phyloP scores from a whole-genome alignment of 345 rosid genomes.

The Firmiana major region DNA sequence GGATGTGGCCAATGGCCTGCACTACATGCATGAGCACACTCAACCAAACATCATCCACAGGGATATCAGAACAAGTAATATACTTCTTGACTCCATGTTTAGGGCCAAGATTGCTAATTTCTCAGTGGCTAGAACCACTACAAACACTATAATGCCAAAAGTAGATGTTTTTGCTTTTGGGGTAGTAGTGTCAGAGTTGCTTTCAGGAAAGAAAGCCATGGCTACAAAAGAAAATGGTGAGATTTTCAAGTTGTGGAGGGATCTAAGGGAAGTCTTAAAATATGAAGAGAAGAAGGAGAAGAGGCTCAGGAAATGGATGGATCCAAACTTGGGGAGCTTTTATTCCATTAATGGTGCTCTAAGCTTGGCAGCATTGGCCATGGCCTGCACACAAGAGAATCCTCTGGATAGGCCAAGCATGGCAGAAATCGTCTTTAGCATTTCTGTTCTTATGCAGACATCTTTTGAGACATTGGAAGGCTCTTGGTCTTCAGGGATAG shows the following conservation, averaged over 20 bases:
- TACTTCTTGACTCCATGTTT: slow-evolving; percentile 48
- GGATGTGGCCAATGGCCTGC: slow-evolving; percentile 60
- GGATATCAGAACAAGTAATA: slow-evolving; percentile 47
- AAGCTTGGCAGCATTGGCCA: slow-evolving; percentile 46
- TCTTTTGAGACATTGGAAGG: slow-evolving; percentile 30
- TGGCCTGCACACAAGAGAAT: slow-evolving; percentile 45
- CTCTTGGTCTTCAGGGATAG: slow-evolving; percentile 41
- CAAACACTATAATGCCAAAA: slow-evolving; percentile 34
- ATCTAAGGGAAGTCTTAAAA: slow-evolving; percentile 33
- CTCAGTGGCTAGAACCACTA: slow-evolving; percentile 41
- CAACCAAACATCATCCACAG: slow-evolving; percentile 57
- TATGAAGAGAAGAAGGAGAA: slow-evolving; percentile 35
- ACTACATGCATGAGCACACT: slow-evolving; percentile 60
- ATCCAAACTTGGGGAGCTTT: slow-evolving; percentile 44
- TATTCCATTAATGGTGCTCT: slow-evolving; percentile 46
- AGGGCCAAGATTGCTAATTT: slow-evolving; percentile 62
- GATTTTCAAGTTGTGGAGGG: slow-evolving; percentile 39
- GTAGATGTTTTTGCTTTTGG: slow-evolving; percentile 59
- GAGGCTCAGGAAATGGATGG: slow-evolving; percentile 43
- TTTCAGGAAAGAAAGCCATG: slow-evolving; percentile 53
- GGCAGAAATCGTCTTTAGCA: slow-evolving; percentile 60
- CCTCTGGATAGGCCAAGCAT: slow-evolving; percentile 52
- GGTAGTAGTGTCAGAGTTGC: slow-evolving; percentile 53
- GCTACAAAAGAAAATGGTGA: slow-evolving; percentile 39
- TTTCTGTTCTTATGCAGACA: slow-evolving; percentile 43